Percentiles rank a stretch among this genome's conserved stretches.
Evolutionary conservation across 2,329 filamentous ascomycete species (phyloP).

Genomic region (Alternaria dauci): DNA sequence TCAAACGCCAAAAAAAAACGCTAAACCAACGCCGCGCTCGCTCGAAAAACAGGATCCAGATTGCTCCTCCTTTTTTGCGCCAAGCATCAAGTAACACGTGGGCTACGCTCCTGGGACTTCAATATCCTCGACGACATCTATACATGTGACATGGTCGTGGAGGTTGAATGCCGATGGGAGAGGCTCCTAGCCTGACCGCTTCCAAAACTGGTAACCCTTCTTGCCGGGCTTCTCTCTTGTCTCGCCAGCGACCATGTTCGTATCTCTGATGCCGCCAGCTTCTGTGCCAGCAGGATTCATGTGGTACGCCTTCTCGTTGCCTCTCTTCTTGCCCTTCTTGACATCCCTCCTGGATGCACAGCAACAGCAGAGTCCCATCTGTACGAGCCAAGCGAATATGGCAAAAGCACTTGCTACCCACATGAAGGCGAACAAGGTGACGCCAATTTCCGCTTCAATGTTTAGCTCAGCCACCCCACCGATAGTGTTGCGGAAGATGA

Average conservation of each 20-base stretch:
- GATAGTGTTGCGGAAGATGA: conserved; percentile 81
- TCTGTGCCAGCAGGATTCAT: conserved; percentile 20
- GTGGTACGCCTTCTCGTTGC: conserved; percentile 49
- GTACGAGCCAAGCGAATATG: conserved; percentile 73
- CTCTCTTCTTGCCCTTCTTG: conserved; percentile 56
- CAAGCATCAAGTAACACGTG: background rate
- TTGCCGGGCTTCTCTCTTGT: conserved; percentile 12
- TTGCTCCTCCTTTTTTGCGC: background rate
- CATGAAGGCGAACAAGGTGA: conserved; percentile 84
- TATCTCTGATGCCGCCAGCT: conserved; percentile 12
- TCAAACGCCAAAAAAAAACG: conserved; percentile 1
- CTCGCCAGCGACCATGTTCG: conserved; percentile 7
- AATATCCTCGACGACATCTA: background rate
- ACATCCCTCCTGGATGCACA: conserved; percentile 68
- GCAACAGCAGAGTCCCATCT: conserved; percentile 81
- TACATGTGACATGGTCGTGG: background rate
- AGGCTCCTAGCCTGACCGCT: conserved; percentile 20
- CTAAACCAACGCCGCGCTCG: conserved; percentile 29
- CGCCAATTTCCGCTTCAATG: conserved; percentile 74
- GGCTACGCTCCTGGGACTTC: background rate
- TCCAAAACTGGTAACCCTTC: conserved; percentile 28
- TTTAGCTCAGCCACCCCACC: conserved; percentile 75
- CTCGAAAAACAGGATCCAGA: conserved; percentile 10
- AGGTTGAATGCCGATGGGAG: background rate
- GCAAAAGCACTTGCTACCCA: conserved; percentile 78